Evolutionary conservation across 1,284 basidiomycete species (phyloP).

Genomic region (Ganoderma sinense): DNA sequence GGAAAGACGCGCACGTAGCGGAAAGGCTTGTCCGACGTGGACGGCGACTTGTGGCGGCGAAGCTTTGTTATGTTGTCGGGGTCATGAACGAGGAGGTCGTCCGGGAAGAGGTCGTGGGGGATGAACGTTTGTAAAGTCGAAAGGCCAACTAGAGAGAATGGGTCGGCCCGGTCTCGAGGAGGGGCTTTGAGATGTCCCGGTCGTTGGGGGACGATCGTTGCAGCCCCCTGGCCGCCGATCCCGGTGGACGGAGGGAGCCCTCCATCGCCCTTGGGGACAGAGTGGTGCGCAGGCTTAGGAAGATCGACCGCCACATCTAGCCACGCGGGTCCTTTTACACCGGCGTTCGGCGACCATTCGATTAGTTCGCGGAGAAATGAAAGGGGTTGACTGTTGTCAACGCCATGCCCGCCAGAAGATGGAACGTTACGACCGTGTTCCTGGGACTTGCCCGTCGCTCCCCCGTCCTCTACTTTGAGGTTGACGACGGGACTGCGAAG

Average conservation of each 20-base stretch:
- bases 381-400: background rate
- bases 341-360: background rate
- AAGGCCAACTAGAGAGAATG: slow-evolving; percentile 18
- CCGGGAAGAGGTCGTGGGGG: slow-evolving; percentile 38
- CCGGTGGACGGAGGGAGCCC: background rate
- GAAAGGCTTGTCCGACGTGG: background rate
- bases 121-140: slow-evolving; percentile 39
- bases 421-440: background rate
- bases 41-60: background rate
- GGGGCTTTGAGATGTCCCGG: background rate
- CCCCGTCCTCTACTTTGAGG: slow-evolving; percentile 22
- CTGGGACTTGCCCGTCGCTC: background rate
- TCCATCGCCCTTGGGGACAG: background rate
- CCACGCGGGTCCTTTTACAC: background rate
- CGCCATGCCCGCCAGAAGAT: background rate
- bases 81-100: slow-evolving; percentile 41
- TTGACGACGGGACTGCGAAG: slow-evolving; percentile 25
- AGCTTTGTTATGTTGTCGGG: slow-evolving; percentile 14
- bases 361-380: background rate
- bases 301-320: background rate
- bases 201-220: background rate
- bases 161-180: background rate
- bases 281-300: background rate
- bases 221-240: background rate
- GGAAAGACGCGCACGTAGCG: slow-evolving; percentile 36